Evolutionary conservation across 768 basidiomycete species (phyloP).

Genomic region (Calocera viscosa): DNA sequence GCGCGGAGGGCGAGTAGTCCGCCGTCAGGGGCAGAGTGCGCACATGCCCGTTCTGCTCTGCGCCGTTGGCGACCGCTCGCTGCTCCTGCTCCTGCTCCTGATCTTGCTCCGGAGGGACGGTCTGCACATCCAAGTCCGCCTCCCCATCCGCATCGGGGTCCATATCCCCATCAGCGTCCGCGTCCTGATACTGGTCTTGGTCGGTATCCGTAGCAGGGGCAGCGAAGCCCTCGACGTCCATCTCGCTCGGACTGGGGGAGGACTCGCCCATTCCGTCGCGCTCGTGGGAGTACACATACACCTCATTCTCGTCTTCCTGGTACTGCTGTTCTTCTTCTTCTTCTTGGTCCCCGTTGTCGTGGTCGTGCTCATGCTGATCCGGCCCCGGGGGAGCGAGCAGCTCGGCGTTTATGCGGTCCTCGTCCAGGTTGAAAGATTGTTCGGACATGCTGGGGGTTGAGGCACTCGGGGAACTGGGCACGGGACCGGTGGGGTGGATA

Average conservation of each 20-base stretch:
- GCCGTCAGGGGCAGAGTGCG: neutral
- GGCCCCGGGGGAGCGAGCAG: no score
- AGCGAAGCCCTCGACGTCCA: neutral
- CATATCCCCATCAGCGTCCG: neutral
- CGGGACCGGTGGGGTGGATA: no score
- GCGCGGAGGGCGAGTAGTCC: constrained; percentile 3
- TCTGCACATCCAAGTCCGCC: neutral
- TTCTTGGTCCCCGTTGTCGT: no score
- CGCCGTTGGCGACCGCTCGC: no score
- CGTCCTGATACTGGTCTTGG: neutral
- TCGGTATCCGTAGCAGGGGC: neutral
- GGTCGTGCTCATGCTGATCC: no score
- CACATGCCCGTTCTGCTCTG: neutral
- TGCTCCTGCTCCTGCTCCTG: neutral
- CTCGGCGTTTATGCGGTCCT: no score
- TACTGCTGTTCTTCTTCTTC: neutral
- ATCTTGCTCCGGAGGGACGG: neutral
- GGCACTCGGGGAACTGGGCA: no score
- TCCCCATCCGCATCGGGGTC: neutral
- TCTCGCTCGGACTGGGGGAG: neutral
- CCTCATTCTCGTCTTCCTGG: neutral
- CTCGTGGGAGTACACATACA: neutral
- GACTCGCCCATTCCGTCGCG: neutral
- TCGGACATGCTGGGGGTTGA: no score
- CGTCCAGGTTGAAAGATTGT: no score